Conservation (phyloP, 1,284 basidiomycete species). For the Cutaneotrichosporon arboriforme region DNA sequence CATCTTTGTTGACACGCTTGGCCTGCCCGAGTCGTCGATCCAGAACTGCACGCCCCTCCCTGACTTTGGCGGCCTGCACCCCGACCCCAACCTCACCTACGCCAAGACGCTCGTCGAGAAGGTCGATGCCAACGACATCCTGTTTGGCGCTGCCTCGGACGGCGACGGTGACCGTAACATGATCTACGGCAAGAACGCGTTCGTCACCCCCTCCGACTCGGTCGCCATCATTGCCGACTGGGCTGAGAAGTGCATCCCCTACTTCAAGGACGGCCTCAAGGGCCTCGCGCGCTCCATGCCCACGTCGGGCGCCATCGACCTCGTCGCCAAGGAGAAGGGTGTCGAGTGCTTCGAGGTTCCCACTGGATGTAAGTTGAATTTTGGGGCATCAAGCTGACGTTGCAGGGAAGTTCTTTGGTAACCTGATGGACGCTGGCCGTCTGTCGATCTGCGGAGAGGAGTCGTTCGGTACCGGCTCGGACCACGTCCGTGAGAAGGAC, state of each 20-base stretch:
- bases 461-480: slow-evolving; percentile 98
- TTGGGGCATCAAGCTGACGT: slow-evolving; percentile 5
- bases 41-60: slow-evolving; percentile 89
- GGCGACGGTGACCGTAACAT: slow-evolving; percentile 99
- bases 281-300: slow-evolving; percentile 96
- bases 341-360: slow-evolving; percentile 94
- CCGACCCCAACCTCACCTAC: slow-evolving; percentile 97
- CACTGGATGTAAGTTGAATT: slow-evolving; percentile 61
- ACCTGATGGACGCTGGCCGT: slow-evolving; percentile 96
- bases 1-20: slow-evolving; percentile 79
- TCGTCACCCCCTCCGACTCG: slow-evolving; percentile 95
- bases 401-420: slow-evolving; percentile 98
- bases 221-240: slow-evolving; percentile 99
- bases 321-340: slow-evolving; percentile 91
- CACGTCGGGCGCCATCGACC: slow-evolving; percentile 92
- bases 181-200: slow-evolving; percentile 98
- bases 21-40: slow-evolving; percentile 70
- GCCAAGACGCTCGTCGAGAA: slow-evolving; percentile 89
- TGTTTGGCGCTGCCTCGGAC: slow-evolving; percentile 93
- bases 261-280: slow-evolving; percentile 90
- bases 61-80: slow-evolving; percentile 95
- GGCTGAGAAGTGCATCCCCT: slow-evolving; percentile 86
- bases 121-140: slow-evolving; percentile 79
- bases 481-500: slow-evolving; percentile 99
- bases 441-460: slow-evolving; percentile 98